Evolutionary conservation across 768 basidiomycete species (phyloP).

Genomic region (Sarcomyxa edulis): DNA sequence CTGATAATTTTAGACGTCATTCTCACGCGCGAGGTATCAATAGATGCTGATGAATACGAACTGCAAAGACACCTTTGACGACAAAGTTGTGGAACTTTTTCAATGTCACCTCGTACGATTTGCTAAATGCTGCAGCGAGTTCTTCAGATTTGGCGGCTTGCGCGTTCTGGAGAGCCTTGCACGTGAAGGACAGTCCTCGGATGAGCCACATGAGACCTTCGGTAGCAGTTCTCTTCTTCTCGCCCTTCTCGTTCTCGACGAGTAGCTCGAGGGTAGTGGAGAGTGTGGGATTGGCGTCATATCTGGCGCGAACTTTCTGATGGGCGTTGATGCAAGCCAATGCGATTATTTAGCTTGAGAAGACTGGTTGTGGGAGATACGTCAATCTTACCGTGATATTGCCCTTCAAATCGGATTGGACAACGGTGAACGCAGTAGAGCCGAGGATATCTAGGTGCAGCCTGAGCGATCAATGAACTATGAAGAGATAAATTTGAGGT

Average conservation of each 20-base stretch:
- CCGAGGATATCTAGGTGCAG: slow-evolving; percentile 74
- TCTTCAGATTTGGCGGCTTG: slow-evolving; percentile 62
- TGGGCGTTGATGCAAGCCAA: neutral
- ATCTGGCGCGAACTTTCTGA: slow-evolving; percentile 83
- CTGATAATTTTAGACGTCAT: slow-evolving; percentile 22
- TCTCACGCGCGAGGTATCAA: neutral
- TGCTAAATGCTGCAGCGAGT: slow-evolving; percentile 69
- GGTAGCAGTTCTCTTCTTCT: slow-evolving; percentile 86
- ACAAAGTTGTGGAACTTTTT: slow-evolving; percentile 83
- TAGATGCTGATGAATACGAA: slow-evolving; percentile 25
- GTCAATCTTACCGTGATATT: slow-evolving; percentile 76
- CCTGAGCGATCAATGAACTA: neutral
- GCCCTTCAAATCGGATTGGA: slow-evolving; percentile 82
- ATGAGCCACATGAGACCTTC: slow-evolving; percentile 93
- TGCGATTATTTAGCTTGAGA: too few species aligned
- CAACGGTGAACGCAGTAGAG: slow-evolving; percentile 75
- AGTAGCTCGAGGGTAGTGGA: slow-evolving; percentile 82
- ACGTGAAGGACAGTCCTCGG: slow-evolving; percentile 88
- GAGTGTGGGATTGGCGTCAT: slow-evolving; percentile 55
- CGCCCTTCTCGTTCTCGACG: slow-evolving; percentile 75
- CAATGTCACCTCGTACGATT: slow-evolving; percentile 77
- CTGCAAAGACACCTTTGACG: slow-evolving; percentile 55
- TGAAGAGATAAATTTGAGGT: too few species aligned
- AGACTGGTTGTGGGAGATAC: neutral
- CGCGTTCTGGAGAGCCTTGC: slow-evolving; percentile 66